These are phyloP conservation scores for Passalora sequoiae DNA, from an alignment of 2,329 filamentous ascomycete species.

Conservation along the genomic window DNA sequence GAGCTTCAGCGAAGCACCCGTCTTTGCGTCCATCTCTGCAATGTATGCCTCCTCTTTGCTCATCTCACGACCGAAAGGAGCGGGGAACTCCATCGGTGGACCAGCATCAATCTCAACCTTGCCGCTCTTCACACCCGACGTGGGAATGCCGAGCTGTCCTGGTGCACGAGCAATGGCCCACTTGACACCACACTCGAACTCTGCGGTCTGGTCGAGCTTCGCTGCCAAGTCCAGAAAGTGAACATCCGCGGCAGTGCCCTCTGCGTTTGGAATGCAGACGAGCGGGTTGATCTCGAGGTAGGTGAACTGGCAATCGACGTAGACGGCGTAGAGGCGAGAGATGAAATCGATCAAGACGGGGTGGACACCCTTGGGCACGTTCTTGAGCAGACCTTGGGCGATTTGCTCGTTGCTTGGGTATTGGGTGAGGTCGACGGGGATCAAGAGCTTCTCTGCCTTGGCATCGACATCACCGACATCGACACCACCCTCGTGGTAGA, in stretches of 20 bases:
- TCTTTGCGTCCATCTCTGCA: conserved; percentile 97
- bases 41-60: conserved; percentile 99
- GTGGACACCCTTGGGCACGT: conserved; percentile 92
- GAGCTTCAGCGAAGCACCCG: conserved; percentile 95
- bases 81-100: conserved; percentile 97
- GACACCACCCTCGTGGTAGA: conserved; percentile 99
- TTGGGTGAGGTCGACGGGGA: conserved; percentile 88
- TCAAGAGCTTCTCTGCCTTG: conserved; percentile 97
- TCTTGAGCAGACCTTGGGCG: conserved; percentile 75
- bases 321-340: conserved; percentile 94
- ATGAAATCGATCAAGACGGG: conserved; percentile 99
- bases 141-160: conserved; percentile 76
- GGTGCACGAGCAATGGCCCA: conserved; percentile 95
- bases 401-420: conserved; percentile 97
- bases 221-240: conserved; percentile 98
- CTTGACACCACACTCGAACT: conserved; percentile 98
- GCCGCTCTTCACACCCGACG: conserved; percentile 51
- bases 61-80: conserved; percentile 96
- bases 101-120: conserved; percentile 94
- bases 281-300: conserved; percentile 99
- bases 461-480: conserved; percentile 98
- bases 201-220: conserved; percentile 97
- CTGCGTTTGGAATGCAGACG: conserved; percentile 91
- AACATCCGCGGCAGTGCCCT: conserved; percentile 86
- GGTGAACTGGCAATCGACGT: conserved; percentile 99